Evolutionary conservation across 139 green algal genomes (phyloP).

Genomic region (Tetradesmus obliquus): DNA sequence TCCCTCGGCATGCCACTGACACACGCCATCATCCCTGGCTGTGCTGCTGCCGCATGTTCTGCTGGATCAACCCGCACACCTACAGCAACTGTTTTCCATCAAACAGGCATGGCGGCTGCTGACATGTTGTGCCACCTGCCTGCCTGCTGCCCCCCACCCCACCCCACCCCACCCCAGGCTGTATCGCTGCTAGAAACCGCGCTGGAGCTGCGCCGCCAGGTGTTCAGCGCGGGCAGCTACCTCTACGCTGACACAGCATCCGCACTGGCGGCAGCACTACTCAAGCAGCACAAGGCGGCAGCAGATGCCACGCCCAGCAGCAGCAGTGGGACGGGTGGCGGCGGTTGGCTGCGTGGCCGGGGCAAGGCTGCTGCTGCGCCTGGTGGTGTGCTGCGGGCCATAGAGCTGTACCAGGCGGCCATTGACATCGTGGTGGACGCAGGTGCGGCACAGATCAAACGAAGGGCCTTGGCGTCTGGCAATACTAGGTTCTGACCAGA

Average conservation of each 20-base stretch:
- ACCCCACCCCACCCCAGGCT: slow-evolving; percentile 20
- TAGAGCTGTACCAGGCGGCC: slow-evolving; percentile 36
- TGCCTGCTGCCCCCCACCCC: not conserved
- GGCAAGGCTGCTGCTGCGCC: slow-evolving; percentile 38
- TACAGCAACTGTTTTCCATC: no score
- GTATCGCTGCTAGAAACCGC: slow-evolving; percentile 45
- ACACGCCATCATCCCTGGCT: no score
- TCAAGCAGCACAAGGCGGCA: slow-evolving; percentile 39
- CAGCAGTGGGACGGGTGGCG: not conserved
- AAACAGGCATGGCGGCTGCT: not conserved
- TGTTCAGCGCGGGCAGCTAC: slow-evolving; percentile 62
- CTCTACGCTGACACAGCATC: slow-evolving; percentile 66
- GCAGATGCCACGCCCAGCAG: slow-evolving; percentile 4
- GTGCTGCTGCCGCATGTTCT: not conserved
- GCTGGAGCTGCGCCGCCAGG: slow-evolving; percentile 51
- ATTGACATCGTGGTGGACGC: slow-evolving; percentile 52
- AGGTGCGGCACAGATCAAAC: slow-evolving; percentile 18
- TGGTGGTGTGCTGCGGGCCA: slow-evolving; percentile 30
- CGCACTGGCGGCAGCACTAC: slow-evolving; percentile 49
- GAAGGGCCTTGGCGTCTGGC: no score
- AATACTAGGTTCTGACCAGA: no score
- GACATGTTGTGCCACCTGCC: not conserved
- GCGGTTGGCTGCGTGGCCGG: slow-evolving; percentile 39
- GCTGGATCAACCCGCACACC: not conserved
- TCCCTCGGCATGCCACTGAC: no score